A percentile compares a stretch with the other conserved stretches of the same genome.
phyloP scores from a whole-genome alignment of 2,329 filamentous ascomycete genomes.

The Aspergillus viridinutans region DNA sequence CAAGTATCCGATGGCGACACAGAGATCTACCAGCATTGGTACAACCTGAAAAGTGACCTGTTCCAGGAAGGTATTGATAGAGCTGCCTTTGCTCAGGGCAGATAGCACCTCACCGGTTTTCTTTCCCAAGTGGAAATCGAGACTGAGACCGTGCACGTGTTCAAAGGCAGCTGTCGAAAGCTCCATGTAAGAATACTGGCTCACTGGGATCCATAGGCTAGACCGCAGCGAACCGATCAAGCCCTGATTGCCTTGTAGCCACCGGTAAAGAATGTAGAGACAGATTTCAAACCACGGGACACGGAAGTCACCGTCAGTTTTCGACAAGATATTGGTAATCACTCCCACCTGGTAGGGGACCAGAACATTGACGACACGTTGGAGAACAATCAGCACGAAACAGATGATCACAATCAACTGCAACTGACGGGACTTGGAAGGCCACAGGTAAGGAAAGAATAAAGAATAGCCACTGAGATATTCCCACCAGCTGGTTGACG shows the following conservation, averaged over 20 bases:
- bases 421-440: conserved; percentile 69
- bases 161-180: conserved; percentile 94
- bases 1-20: conserved; percentile 80
- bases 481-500: conserved; percentile 91
- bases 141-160: conserved; percentile 89
- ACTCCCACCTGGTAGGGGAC: conserved; percentile 77
- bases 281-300: conserved; percentile 72
- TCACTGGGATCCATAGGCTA: conserved; percentile 91
- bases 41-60: conserved; percentile 94
- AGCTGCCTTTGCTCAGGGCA: conserved; percentile 89
- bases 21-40: conserved; percentile 88
- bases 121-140: conserved; percentile 96
- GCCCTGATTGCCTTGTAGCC: conserved; percentile 85
- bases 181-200: conserved; percentile 93
- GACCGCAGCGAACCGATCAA: conserved; percentile 77
- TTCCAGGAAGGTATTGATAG: conserved; percentile 94
- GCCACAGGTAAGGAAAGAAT: conserved; percentile 97
- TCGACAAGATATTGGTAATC: conserved; percentile 71
- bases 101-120: conserved; percentile 94
- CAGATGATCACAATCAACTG: conserved; percentile 78
- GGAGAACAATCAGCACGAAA: conserved; percentile 72
- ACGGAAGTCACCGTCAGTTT: conserved; percentile 48
- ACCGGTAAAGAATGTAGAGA: conserved; percentile 71
- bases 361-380: conserved; percentile 79
- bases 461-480: conserved; percentile 88